These are phyloP conservation scores for Rhododendron vialii DNA, from an alignment of 148 eudicot species.

Conservation along the genomic window DNA sequence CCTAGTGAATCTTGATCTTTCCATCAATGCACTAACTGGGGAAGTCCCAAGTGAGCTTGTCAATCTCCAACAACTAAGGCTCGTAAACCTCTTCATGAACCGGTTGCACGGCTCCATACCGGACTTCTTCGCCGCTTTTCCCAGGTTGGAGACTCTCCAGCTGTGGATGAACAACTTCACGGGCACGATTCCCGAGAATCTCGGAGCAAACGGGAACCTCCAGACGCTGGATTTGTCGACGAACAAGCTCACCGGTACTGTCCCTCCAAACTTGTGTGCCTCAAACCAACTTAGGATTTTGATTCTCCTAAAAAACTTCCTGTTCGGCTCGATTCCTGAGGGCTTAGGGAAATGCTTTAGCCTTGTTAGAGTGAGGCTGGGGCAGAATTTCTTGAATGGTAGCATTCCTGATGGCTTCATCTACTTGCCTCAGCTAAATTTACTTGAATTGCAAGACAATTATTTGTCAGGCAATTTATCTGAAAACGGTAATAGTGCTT, in stretches of 20 bases:
- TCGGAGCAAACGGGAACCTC: constrained; percentile 64
- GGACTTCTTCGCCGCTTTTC: constrained; percentile 63
- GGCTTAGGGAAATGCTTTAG: constrained; percentile 61
- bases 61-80: constrained; percentile 40
- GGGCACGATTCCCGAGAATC: constrained; percentile 58
- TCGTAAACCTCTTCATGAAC: constrained; percentile 77
- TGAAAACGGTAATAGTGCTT: constrained; percentile 34
- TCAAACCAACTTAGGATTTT: constrained; percentile 50
- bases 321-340: constrained; percentile 78
- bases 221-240: constrained; percentile 74
- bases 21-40: constrained; percentile 64
- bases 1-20: constrained; percentile 67
- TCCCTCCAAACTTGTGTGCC: constrained; percentile 77
- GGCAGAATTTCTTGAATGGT: constrained; percentile 84
- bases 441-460: constrained; percentile 74
- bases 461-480: constrained; percentile 60
- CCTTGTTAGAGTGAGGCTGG: constrained; percentile 72
- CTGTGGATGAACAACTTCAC: constrained; percentile 98
- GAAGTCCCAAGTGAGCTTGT: constrained; percentile 69
- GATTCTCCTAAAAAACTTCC: constrained; percentile 69
- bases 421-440: constrained; percentile 74
- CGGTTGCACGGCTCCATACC: constrained; percentile 87
- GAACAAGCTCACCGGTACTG: constrained; percentile 90
- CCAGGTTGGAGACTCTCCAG: constrained; percentile 45
- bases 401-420: constrained; percentile 76